Evolutionary conservation across 2,329 filamentous ascomycete genomes (phyloP), one percentile per base, ranked within the genome.

Genomic region (Trichoderma cornu-damae): DNA sequence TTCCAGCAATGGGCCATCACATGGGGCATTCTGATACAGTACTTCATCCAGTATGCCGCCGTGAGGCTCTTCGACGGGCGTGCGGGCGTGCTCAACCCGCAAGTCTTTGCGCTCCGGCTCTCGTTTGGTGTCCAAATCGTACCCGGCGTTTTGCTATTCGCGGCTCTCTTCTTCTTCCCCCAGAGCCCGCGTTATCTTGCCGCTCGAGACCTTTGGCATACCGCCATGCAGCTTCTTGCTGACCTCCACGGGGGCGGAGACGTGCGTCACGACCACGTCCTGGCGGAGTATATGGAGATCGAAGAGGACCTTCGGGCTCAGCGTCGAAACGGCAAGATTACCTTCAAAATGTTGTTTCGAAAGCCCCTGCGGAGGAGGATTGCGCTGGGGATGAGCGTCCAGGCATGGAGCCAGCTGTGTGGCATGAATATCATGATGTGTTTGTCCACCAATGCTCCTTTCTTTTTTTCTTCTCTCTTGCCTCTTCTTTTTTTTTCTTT

Each of bases 1-100:
- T 71, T 87, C 3, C 85, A 89, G 64, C 85, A 88, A 67, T 87
- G 84, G 82, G 84, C 83, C 26, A 88, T 89, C 42, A 87, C 84
- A 1, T 86, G 84, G 82, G 85, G 85, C 47, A 86, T 88, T 54
- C 65, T 87, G 14, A 84, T 86, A 47, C 82, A 85, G 62, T 86
- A 80, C 70, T 85, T 86, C 67, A 82, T 87, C 62, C 82, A 85
- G 62, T 87, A 88, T 63, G 83, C 83, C 22, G 78, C 77, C 11
- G 80, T 81, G 2, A 78, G 79, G 62, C 74, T 65, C 34, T 56
- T 81, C 37, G 79, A 78, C 44, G 78, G 77, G 14, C 78, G 79
- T 0, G 72, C 79, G 7, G 62, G 72, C n/a, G 73, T 82, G 67
- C 72, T 72, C 4, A 67, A 77, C 58, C 81, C 84, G 69, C 69